These are phyloP conservation scores for Polyrhizophydium stewartii DNA, from an alignment of 371 early-diverging fungal species.

Conservation along the genomic window DNA sequence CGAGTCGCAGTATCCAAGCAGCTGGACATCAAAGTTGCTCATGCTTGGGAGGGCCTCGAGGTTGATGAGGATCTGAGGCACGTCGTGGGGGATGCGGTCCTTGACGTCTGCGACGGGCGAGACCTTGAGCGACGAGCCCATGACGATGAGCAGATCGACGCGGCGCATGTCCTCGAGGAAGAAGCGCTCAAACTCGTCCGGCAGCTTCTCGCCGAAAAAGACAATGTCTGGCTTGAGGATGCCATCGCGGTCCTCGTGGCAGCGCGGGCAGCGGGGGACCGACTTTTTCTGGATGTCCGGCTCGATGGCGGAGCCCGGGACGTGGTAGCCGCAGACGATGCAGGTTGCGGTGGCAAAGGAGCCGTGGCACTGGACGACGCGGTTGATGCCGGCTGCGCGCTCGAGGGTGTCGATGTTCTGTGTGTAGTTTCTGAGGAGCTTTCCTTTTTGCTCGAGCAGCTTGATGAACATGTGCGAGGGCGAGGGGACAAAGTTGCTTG, in stretches of 20 bases:
- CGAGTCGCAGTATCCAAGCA: conserved; percentile 83
- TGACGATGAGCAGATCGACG: conserved; percentile 86
- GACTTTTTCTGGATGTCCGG: conserved; percentile 60
- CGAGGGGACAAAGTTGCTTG: conserved; percentile 87
- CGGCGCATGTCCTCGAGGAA: conserved; percentile 66
- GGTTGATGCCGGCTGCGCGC: conserved; percentile 79
- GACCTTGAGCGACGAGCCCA: conserved; percentile 94
- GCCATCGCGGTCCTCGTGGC: conserved; percentile 32
- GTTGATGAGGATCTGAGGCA: conserved; percentile 92
- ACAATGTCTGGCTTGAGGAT: conserved; percentile 80
- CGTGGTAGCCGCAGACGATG: conserved; percentile 71
- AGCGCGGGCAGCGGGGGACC: conserved; percentile 37
- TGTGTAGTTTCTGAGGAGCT: conserved; percentile 91
- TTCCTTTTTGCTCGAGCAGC: conserved; percentile 73
- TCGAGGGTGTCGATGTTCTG: conserved; percentile 99
- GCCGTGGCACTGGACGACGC: conserved; percentile 88
- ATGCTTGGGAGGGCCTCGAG: conserved; percentile 69
- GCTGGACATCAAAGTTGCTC: conserved; percentile 81
- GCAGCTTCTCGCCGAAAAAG: conserved; percentile 91
- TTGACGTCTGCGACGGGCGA: conserved; percentile 90
- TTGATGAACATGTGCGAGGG: conserved; percentile 91
- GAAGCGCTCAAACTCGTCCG: conserved; percentile 67
- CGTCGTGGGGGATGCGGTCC: conserved; percentile 70
- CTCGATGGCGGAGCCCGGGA: conserved; percentile 74
- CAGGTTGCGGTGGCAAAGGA: conserved; percentile 92